These are phyloP conservation scores for Fagopyrum homotropicum DNA, from an alignment of 148 eudicot species.

Conservation along the genomic window DNA sequence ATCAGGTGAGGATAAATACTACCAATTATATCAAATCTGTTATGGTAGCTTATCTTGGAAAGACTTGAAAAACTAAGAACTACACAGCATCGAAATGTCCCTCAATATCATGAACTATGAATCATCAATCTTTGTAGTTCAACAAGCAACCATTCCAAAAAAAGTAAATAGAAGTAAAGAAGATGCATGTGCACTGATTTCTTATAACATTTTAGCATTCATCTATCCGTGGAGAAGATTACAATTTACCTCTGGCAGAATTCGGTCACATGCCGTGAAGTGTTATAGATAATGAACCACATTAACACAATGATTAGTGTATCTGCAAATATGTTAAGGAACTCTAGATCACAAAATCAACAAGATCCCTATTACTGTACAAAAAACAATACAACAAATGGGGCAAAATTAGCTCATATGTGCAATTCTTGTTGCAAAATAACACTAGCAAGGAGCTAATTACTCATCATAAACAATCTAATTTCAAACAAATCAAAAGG, in stretches of 20 bases:
- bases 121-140: not conserved
- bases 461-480: not conserved
- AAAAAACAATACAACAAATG: not conserved
- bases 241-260: constrained; percentile 17
- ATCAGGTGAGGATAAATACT: not conserved
- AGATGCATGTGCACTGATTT: not conserved
- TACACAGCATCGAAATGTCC: not conserved
- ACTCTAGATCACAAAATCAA: not conserved
- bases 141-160: not conserved
- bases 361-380: not conserved
- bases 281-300: constrained; percentile 21
- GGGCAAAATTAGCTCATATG: not conserved
- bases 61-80: not conserved
- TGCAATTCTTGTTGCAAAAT: not conserved
- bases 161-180: not conserved
- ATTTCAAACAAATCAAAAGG: not conserved
- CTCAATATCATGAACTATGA: not conserved
- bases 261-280: constrained; percentile 11
- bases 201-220: not conserved
- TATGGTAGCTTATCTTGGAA: not conserved
- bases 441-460: not conserved
- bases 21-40: not conserved
- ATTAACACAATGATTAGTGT: constrained; percentile 15
- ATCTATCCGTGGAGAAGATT: not conserved
- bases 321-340: constrained; percentile 15